These are phyloP conservation scores for Diaporthe ilicicola DNA, from an alignment of 2,329 filamentous ascomycete species.

Conservation along the genomic window DNA sequence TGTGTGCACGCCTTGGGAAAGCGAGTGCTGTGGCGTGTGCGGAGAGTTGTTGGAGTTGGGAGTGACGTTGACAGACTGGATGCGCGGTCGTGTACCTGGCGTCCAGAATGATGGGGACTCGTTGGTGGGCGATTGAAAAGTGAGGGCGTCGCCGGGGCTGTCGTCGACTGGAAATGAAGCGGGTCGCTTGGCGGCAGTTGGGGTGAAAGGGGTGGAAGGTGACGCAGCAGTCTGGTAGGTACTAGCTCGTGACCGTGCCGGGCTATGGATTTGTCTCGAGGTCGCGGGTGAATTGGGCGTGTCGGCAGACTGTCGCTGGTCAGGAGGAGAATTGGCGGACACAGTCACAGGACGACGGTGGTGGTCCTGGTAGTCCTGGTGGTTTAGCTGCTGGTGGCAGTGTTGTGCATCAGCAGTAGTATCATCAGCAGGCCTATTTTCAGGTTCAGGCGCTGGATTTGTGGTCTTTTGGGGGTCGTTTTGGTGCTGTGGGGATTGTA, in stretches of 20 bases:
- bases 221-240: constrained; percentile 48
- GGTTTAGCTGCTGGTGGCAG: background rate
- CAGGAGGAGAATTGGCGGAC: background rate
- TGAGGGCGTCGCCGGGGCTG: constrained; percentile 23
- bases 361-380: constrained; percentile 1
- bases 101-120: constrained; percentile 27
- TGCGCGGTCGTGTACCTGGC: constrained; percentile 26
- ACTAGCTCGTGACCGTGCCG: constrained; percentile 46
- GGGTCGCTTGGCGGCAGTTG: constrained; percentile 44
- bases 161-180: constrained; percentile 49
- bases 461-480: constrained; percentile 7
- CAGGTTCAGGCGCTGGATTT: constrained; percentile 2
- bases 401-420: constrained; percentile 12
- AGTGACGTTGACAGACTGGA: constrained; percentile 40
- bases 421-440: constrained; percentile 3
- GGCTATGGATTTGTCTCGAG: constrained; percentile 38
- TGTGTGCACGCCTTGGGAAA: constrained; percentile 36
- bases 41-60: constrained; percentile 13
- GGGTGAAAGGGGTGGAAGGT: constrained; percentile 34
- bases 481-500: constrained; percentile 5
- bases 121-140: constrained; percentile 35
- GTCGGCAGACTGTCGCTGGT: constrained; percentile 33
- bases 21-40: constrained; percentile 40
- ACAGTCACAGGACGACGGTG: constrained; percentile 19
- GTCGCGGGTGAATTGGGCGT: constrained; percentile 32